Conservation (phyloP, 2,329 filamentous ascomycete genomes). For the Neonectria punicea region DNA sequence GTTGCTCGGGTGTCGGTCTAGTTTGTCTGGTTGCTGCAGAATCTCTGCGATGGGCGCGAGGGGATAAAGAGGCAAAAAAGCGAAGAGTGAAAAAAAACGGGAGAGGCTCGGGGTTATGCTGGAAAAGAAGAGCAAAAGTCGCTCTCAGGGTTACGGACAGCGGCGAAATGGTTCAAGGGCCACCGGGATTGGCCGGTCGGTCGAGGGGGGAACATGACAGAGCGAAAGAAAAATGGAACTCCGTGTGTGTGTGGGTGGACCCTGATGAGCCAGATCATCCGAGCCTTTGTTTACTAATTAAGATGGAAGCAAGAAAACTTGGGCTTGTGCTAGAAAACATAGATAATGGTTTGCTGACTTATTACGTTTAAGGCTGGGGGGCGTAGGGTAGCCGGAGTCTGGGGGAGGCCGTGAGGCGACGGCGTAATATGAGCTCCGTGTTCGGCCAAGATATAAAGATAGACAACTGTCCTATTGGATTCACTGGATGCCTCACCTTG, state of each 20-base stretch:
- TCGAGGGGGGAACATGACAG: conserved; percentile 32
- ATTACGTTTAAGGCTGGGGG: conserved; percentile 2
- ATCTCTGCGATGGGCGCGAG: conserved; percentile 17
- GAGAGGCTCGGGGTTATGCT: conserved; percentile 16
- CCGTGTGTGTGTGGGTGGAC: conserved; percentile 20
- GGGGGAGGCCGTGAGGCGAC: conserved; percentile 17
- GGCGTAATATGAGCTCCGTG: conserved; percentile 28
- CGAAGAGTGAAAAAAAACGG: background rate
- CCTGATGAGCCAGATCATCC: conserved; percentile 24
- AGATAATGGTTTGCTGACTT: conserved; percentile 11
- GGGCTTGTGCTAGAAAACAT: background rate
- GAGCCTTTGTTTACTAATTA: background rate
- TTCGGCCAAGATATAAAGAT: conserved; percentile 28
- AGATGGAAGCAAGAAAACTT: background rate
- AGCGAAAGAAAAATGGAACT: conserved; percentile 31
- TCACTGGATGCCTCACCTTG: background rate
- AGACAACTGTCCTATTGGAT: background rate
- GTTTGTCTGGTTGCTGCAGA: background rate
- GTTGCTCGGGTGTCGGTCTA: background rate
- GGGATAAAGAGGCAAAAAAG: conserved; percentile 10
- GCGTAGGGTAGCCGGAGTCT: conserved; percentile 12
- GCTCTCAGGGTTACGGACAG: conserved; percentile 28
- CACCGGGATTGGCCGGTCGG: conserved; percentile 41
- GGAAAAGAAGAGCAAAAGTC: conserved; percentile 30
- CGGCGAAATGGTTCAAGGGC: conserved; percentile 37